phyloP scores from a whole-genome alignment of 257 asterid species.

The Handroanthus guayacan region DNA sequence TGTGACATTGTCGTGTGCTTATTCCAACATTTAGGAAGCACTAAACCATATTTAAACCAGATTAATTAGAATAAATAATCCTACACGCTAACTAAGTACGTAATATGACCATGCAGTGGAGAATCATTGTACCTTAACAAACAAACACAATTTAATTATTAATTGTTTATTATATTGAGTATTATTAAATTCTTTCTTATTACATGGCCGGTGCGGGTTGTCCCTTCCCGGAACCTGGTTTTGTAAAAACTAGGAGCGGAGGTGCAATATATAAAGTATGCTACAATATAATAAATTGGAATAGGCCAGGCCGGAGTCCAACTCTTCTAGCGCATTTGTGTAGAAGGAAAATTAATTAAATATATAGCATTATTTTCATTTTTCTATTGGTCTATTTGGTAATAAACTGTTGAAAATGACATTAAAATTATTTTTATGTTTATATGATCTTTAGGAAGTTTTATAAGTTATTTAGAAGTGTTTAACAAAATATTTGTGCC shows the following conservation, averaged over 20 bases:
- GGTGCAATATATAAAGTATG: not conserved
- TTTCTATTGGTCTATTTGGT: no score
- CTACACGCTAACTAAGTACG: slow-evolving; percentile 23
- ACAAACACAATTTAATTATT: slow-evolving; percentile 14
- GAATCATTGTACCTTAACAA: slow-evolving; percentile 27
- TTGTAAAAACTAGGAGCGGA: slow-evolving; percentile 42
- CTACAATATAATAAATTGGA: not conserved
- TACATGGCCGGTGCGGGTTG: slow-evolving; percentile 38
- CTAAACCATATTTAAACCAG: slow-evolving; percentile 3
- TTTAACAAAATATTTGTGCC: not conserved
- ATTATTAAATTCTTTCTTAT: slow-evolving; percentile 21
- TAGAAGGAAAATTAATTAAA: not conserved
- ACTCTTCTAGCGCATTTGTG: not conserved
- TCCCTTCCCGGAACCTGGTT: slow-evolving; percentile 35
- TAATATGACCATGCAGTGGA: slow-evolving; percentile 1
- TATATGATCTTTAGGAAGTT: no score
- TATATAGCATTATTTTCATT: not conserved
- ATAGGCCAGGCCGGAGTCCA: not conserved
- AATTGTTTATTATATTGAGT: not conserved
- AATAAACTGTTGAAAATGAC: no score
- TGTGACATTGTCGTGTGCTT: slow-evolving; percentile 30
- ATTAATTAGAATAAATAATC: slow-evolving; percentile 28
- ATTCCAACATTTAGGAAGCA: slow-evolving; percentile 9
- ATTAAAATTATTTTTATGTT: no score
- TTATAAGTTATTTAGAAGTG: no score